Base-by-base conservation (phyloP, 805 yeast species). In the Saccharomycopsis sp. region DNA sequence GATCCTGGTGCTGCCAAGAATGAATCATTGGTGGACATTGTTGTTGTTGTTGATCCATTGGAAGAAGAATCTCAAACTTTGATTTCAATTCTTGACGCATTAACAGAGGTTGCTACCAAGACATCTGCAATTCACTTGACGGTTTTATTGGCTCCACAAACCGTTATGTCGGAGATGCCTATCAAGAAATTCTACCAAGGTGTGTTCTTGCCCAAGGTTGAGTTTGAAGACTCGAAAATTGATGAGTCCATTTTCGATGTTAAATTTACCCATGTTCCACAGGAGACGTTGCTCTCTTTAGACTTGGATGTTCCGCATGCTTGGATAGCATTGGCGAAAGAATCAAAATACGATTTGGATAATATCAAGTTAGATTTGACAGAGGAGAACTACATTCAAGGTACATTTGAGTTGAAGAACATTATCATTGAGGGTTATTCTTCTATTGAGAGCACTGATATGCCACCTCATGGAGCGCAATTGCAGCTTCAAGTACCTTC, bases 1-100 rank as follows among this genome's bases (percentile, higher is more conserved):
- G 37, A 36, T 20, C 41, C 41, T 7, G 39, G 26, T 2, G 10
- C 19, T 8, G 31, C 39, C 17, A 33, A 35, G 22, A 26, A 39
- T 33, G 12, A 9, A 3, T 30, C 48, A 10, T 57, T 60, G 13
- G 54, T 86, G 16, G 80, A 80, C 46, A 52, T 87, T 4, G 57
- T 73, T 4, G 62, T 82, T 0, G 58, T 82, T 1, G 52, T 84
- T 30, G 87, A 92, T 55, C 96, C 97, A 1, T 57, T 76, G 2
- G 71, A 73, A 44, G 88, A 81, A 50, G 52, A 62, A 12, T 71
- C 94, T 0, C 97, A 85, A 52, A 73, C 71, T 36, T 52, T 76
- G 6, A 50, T 80, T 0, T 61, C 80, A 0, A 54, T 81, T 13
- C 50, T 63, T 7, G 56, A 64, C n/a, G 50, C 71, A 0, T 48